phyloP scores from a whole-genome alignment of 2,329 filamentous ascomycete genomes.

The Chrysoporthe deuterocubensis region DNA sequence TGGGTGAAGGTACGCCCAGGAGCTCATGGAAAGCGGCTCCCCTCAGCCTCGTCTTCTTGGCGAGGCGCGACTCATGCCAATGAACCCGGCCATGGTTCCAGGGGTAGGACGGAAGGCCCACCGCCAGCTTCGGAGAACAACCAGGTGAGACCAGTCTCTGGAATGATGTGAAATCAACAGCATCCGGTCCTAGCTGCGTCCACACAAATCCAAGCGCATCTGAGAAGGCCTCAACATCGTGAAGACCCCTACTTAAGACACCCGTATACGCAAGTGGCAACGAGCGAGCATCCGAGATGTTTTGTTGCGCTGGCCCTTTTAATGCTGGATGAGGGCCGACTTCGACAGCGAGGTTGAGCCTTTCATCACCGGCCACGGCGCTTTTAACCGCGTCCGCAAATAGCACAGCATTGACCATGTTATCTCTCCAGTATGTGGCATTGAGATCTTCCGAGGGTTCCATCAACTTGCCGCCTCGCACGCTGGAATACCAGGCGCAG shows the following conservation, averaged over 20 bases:
- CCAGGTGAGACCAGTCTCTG: not conserved
- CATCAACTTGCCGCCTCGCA: constrained; percentile 32
- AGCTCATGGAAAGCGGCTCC: constrained; percentile 15
- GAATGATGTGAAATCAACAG: not conserved
- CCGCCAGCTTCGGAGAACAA: not conserved
- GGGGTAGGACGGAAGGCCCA: constrained; percentile 21
- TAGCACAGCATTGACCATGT: constrained; percentile 42
- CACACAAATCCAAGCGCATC: constrained; percentile 11
- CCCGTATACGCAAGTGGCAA: constrained; percentile 4
- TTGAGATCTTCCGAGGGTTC: constrained; percentile 27
- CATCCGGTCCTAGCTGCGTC: not conserved
- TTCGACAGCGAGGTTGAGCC: constrained; percentile 38
- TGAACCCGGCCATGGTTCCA: constrained; percentile 24
- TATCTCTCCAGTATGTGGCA: constrained; percentile 38
- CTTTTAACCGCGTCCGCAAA: constrained; percentile 40
- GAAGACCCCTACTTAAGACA: not conserved
- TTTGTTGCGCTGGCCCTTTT: constrained; percentile 34
- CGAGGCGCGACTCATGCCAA: constrained; percentile 29
- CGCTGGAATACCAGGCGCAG: constrained; percentile 35
- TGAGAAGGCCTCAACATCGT: constrained; percentile 8
- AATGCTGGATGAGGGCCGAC: constrained; percentile 43
- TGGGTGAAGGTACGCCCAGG: constrained; percentile 6
- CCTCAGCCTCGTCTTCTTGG: not conserved
- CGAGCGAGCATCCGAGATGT: not conserved
- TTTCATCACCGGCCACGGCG: constrained; percentile 22